Evolutionary conservation across 2,329 filamentous ascomycete genomes (phyloP), one percentile per base, ranked within the genome.

Genomic region (Neofusicoccum sp.): DNA sequence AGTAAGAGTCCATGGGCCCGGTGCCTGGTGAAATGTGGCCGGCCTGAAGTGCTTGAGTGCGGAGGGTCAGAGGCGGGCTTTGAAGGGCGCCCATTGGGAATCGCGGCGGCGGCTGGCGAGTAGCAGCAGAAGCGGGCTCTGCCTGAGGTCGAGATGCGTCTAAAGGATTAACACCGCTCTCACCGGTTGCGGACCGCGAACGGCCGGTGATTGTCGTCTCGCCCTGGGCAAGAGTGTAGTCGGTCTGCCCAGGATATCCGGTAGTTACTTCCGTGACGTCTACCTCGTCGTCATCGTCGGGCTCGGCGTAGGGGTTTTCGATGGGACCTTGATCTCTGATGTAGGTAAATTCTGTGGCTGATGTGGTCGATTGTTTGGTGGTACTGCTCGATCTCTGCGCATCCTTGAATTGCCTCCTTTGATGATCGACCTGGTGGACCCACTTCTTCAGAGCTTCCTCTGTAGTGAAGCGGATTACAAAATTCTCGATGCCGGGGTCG

Each of bases 401-500:
- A 38, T 82, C 79, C 61, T 74, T 74, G 68, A 79, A 80, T 7
- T 79, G 75, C 45, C 79, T 75, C 63, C 91, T 84, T 75, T 96
- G 93, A 2, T 78, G 81, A 65, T 96, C 90, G 28, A 97, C 86
- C 41, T 90, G 87, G 7, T 81, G 80, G 30, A 89, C 88, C 95
- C 95, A 99, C 72, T 93, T 96, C 75, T 89, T 93, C 87, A 98
- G 92, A 12, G 83, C 86, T 66, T 96, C 92, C 73, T 99, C 95
- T 63, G 93, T 95, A 54, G 86, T 84, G 74, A 97, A 98, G 66
- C 91, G 90, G 71, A 99, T 96, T 68, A 93, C 88, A 74, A 99
- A 98, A 71, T 96, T 96, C 72, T 99, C 93, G 33, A 97, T 91
- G 3, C 91, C 91, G 0, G 93, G 91, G 65, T 98, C 93, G 34